Conservation (phyloP, 2,329 filamentous ascomycete genomes). For the Colletotrichum brevisporum region DNA sequence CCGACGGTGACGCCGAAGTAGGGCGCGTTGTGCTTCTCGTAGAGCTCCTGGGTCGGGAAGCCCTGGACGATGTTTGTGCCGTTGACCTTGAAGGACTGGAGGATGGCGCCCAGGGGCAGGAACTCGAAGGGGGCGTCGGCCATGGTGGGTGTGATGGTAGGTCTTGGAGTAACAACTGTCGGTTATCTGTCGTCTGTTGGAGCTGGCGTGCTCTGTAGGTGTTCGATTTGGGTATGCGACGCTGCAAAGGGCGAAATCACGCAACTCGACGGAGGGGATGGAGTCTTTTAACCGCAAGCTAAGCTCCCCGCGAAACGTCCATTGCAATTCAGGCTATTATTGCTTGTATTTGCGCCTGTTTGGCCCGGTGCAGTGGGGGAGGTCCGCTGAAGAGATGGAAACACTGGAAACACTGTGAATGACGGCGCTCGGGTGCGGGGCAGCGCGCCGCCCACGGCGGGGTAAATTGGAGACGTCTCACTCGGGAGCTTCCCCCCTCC, state of each 20-base stretch:
- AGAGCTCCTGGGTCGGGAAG: conserved; percentile 82
- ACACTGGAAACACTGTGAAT: conserved; percentile 1
- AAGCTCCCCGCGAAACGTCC: conserved; percentile 5
- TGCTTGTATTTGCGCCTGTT: conserved; percentile 31
- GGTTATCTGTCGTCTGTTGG: background rate
- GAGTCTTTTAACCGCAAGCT: conserved; percentile 15
- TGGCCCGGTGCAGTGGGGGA: conserved; percentile 27
- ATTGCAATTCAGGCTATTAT: conserved; percentile 39
- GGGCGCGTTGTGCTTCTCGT: conserved; percentile 80
- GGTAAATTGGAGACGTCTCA: conserved; percentile 38
- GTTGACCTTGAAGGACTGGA: conserved; percentile 84
- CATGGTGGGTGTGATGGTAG: conserved; percentile 49
- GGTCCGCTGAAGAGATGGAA: conserved; percentile 18
- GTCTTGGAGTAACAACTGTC: background rate
- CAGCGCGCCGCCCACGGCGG: conserved; percentile 27
- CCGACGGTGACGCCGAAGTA: conserved; percentile 97
- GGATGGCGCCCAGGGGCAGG: conserved; percentile 82
- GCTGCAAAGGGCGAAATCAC: conserved; percentile 14
- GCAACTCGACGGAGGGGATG: conserved; percentile 8
- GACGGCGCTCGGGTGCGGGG: conserved; percentile 23
- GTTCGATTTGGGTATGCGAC: background rate
- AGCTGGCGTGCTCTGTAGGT: no score
- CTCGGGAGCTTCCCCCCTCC: conserved; percentile 2
- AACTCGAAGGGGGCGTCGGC: conserved; percentile 71
- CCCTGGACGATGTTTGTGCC: conserved; percentile 90